These are phyloP conservation scores for Epithele typhae DNA, from an alignment of 768 basidiomycete species.

Conservation along the genomic window DNA sequence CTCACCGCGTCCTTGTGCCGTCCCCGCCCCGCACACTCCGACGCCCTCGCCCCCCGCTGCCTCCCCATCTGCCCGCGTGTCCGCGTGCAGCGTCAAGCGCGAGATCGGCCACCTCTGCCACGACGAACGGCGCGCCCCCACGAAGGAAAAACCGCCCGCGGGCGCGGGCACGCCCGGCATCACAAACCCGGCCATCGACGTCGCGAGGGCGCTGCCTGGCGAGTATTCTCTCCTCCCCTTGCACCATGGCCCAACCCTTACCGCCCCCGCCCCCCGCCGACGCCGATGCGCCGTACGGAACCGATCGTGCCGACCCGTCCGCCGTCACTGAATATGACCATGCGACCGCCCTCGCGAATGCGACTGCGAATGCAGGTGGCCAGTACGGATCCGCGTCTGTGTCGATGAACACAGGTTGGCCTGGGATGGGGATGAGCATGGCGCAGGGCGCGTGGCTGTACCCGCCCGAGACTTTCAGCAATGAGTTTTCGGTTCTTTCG, in stretches of 20 bases:
- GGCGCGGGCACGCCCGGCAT: slow-evolving; percentile 30
- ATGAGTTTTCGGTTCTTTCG: slow-evolving; percentile 81
- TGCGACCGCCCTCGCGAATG: background rate
- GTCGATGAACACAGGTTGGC: slow-evolving; percentile 43
- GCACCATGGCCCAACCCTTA: background rate
- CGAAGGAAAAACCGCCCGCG: slow-evolving; percentile 37
- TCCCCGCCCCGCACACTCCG: too few relatives aligned
- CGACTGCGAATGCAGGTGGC: slow-evolving; percentile 16
- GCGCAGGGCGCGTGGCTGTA: slow-evolving; percentile 56
- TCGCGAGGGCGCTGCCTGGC: slow-evolving; percentile 21
- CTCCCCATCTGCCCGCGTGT: slow-evolving; percentile 7
- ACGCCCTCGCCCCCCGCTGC: background rate
- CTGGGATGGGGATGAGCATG: slow-evolving; percentile 43
- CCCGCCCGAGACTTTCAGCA: slow-evolving; percentile 70
- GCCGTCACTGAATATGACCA: too few relatives aligned
- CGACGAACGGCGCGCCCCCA: slow-evolving; percentile 65
- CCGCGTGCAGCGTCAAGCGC: slow-evolving; percentile 72
- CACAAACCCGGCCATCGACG: slow-evolving; percentile 23
- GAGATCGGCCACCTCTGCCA: slow-evolving; percentile 95
- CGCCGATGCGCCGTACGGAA: too few relatives aligned
- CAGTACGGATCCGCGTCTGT: slow-evolving; percentile 23
- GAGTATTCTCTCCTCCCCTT: slow-evolving; percentile 12
- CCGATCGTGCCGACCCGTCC: too few relatives aligned
- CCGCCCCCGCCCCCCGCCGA: background rate
- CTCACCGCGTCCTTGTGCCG: background rate